Percentiles rank a stretch among this genome's conserved stretches.
phyloP scores from a whole-genome alignment of 257 asterid genomes.

The Solanum neorickii region DNA sequence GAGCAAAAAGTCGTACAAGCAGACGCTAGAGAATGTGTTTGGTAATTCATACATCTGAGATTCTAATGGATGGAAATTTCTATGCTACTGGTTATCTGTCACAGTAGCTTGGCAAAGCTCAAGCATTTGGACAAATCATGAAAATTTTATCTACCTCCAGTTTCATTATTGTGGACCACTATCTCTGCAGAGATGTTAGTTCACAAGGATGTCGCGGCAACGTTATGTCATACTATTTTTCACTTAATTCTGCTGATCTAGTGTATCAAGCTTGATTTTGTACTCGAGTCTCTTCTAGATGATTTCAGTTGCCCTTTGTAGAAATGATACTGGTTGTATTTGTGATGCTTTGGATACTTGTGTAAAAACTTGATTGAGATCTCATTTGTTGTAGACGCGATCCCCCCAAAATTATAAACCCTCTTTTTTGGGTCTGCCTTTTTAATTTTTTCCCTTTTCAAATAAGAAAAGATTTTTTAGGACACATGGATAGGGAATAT shows the following conservation, averaged over 20 bases:
- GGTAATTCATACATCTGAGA: neutral
- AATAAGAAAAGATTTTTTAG: neutral
- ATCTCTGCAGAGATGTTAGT: neutral
- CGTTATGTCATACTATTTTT: neutral
- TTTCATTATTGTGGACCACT: neutral
- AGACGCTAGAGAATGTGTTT: conserved; percentile 35
- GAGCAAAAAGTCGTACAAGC: conserved; percentile 59
- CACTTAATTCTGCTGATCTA: neutral
- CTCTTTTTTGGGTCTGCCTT: neutral
- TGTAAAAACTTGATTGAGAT: neutral
- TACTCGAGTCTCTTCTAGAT: neutral
- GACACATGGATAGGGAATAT: neutral
- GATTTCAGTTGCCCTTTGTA: neutral
- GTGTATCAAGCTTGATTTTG: neutral
- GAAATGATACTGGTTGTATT: neutral
- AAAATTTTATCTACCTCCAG: neutral
- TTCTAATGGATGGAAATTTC: neutral
- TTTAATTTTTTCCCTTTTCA: neutral
- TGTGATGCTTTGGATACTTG: neutral
- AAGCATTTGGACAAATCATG: neutral
- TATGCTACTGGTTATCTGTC: neutral
- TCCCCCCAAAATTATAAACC: neutral
- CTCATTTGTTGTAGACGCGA: neutral
- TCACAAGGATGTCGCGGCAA: neutral
- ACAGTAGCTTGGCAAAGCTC: neutral